These are phyloP conservation scores for Penicillium simplicissimum DNA, from an alignment of 495 filamentous ascomycete genomes.

Conservation along the genomic window DNA sequence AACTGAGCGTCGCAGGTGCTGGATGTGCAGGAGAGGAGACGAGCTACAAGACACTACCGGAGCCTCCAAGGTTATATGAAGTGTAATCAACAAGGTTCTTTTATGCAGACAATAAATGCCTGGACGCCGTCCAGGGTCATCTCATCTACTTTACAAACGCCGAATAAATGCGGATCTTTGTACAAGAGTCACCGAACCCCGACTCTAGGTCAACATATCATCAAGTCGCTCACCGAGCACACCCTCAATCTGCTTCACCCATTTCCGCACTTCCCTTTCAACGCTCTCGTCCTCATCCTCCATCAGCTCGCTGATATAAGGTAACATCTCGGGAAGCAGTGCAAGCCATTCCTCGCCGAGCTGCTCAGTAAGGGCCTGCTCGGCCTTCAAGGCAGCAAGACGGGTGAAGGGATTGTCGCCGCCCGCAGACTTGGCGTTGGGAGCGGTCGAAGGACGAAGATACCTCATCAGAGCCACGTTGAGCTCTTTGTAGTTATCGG, in stretches of 20 bases:
- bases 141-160: slow-evolving; percentile 27
- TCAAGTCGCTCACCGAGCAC: slow-evolving; percentile 85
- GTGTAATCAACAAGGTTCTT: slow-evolving; percentile 15
- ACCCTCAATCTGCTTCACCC: slow-evolving; percentile 84
- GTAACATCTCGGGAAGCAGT: slow-evolving; percentile 89
- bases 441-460: slow-evolving; percentile 66
- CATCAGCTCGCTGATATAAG: slow-evolving; percentile 88
- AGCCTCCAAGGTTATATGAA: not conserved
- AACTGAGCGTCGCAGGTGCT: slow-evolving; percentile 11
- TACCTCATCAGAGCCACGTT: slow-evolving; percentile 73
- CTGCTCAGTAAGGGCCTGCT: slow-evolving; percentile 72
- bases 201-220: slow-evolving; percentile 75
- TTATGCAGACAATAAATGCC: slow-evolving; percentile 5
- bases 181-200: slow-evolving; percentile 21
- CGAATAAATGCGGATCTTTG: slow-evolving; percentile 32
- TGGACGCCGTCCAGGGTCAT: slow-evolving; percentile 12
- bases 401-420: slow-evolving; percentile 54
- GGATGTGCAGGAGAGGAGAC: not conserved
- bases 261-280: slow-evolving; percentile 80
- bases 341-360: slow-evolving; percentile 91
- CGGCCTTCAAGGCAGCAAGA: slow-evolving; percentile 74
- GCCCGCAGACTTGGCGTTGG: slow-evolving; percentile 54
- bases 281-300: slow-evolving; percentile 95
- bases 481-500: slow-evolving; percentile 85
- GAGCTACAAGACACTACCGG: not conserved